Conservation (phyloP, 495 filamentous ascomycete species). For the Penicillium cosmopolitanum region DNA sequence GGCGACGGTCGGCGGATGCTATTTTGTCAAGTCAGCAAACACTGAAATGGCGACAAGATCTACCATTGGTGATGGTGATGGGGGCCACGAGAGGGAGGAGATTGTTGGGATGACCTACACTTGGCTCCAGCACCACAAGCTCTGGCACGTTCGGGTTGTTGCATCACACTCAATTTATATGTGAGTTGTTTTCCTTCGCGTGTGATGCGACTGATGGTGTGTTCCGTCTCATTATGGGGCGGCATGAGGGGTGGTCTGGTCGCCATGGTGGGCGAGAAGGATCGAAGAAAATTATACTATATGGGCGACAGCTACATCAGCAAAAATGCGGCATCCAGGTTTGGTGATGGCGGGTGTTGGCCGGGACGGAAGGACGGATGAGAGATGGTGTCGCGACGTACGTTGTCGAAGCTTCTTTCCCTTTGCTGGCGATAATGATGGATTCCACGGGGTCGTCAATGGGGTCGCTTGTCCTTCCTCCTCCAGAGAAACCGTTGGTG, state of each 20-base stretch:
- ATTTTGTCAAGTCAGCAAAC: slow-evolving; percentile 17
- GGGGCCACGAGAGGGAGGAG: background rate
- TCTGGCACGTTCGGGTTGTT: slow-evolving; percentile 93
- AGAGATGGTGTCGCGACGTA: slow-evolving; percentile 18
- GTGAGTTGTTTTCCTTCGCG: slow-evolving; percentile 79
- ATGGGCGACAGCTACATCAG: slow-evolving; percentile 21
- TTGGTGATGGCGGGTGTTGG: background rate
- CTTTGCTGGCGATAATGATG: background rate
- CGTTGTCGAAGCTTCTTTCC: slow-evolving; percentile 1
- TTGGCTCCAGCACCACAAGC: slow-evolving; percentile 96
- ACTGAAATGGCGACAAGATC: background rate
- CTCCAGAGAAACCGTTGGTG: background rate
- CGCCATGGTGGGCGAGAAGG: slow-evolving; percentile 34
- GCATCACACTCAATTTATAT: slow-evolving; percentile 84
- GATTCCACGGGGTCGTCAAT: slow-evolving; percentile 1
- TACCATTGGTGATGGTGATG: background rate
- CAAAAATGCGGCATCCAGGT: background rate
- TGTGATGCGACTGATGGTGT: slow-evolving; percentile 66
- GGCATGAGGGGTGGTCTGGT: slow-evolving; percentile 37
- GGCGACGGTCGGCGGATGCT: slow-evolving; percentile 95
- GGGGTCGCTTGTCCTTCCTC: background rate
- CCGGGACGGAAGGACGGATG: background rate
- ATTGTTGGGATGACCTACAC: slow-evolving; percentile 59
- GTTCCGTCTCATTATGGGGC: slow-evolving; percentile 60
- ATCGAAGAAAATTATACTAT: slow-evolving; percentile 4